Evolutionary conservation across 257 asterid genomes (phyloP), one percentile per base, ranked within the genome.

Genomic region (Nicotiana paniculata): DNA sequence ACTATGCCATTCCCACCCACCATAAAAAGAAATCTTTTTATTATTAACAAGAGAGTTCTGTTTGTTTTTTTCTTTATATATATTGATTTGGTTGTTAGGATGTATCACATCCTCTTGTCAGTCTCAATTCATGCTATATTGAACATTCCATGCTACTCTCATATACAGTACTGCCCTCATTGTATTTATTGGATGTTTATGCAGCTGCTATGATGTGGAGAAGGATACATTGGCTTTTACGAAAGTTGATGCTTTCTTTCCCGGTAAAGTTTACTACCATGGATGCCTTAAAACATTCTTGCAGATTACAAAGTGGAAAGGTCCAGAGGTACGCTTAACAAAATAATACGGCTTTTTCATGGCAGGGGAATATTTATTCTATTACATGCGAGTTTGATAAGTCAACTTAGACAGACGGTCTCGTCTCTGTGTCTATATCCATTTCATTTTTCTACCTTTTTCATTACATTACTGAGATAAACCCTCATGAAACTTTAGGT

Each of bases 231-330:
- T 96, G 90, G 93, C 97, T 67, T 96, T 89, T 80, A 83, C 97
- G 4, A 92, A 92, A 91, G 99, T 94, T 90, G 97, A 96, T 86
- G 81, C 90, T 77, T 96, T 94, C 87, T 92, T 89, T 85, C 98
- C 98, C 4, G 89, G 90, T 85, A 91, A 92, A 81, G 85, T 94
- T 79, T 96, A 96, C 88, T 94, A 93, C 90, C 95, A 94, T 66
- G 99, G 99, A 74, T 96, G 99, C 90, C 91, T 96, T 86, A 94
- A 94, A 86, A 74, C 94, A 30, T 96, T 96, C 94, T 86, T 96
- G 93, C 88, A 96, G 85, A 94, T 94, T 84, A 94, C 99, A 6
- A 93, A 94, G 89, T 96, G 99, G 99, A 93, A 96, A 62, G 99
- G 98, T 48, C 97, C 98, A 46, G 97, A 96, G 97, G 99, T 96